Percentiles rank a stretch among this genome's conserved stretches.
These are phyloP conservation scores for Trametes cubensis DNA, from an alignment of 768 basidiomycete genomes.

Conservation along the genomic window DNA sequence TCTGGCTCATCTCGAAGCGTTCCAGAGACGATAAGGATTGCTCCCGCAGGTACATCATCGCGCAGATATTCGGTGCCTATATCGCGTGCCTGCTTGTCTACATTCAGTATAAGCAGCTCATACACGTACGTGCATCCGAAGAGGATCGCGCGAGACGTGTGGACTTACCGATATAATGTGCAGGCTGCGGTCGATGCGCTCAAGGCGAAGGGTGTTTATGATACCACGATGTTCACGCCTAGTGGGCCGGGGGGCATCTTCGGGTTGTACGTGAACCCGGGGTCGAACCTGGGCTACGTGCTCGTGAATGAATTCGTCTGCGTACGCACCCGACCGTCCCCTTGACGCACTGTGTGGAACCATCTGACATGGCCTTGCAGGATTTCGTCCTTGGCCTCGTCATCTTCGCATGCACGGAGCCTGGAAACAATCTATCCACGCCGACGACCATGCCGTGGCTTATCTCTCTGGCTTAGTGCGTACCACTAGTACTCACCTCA, in stretches of 20 bases:
- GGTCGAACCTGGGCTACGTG: conserved; percentile 46
- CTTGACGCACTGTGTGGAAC: not conserved
- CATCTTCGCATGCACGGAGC: conserved; percentile 58
- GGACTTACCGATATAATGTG: conserved; percentile 41
- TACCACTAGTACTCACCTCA: conserved; percentile 4
- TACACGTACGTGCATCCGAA: conserved; percentile 40
- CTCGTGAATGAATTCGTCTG: conserved; percentile 61
- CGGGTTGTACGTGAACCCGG: conserved; percentile 49
- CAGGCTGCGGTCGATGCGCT: conserved; percentile 30
- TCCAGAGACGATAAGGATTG: too few species aligned
- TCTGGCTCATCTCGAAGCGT: not conserved
- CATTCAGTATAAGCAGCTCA: conserved; percentile 58
- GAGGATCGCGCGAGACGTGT: conserved; percentile 23
- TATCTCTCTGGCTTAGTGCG: conserved; percentile 63
- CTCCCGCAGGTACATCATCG: conserved; percentile 57
- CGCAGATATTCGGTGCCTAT: conserved; percentile 68
- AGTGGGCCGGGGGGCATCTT: conserved; percentile 49
- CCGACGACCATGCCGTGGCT: conserved; percentile 54
- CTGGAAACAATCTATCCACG: conserved; percentile 59
- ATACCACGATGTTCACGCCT: conserved; percentile 34
- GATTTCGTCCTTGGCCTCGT: conserved; percentile 51
- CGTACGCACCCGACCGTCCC: conserved; percentile 38
- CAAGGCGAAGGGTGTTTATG: conserved; percentile 28
- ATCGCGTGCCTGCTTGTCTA: conserved; percentile 64
- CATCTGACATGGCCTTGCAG: not conserved